These are phyloP conservation scores for Schwanniomyces occidentalis DNA, from an alignment of 805 yeast species.

Conservation along the genomic window DNA sequence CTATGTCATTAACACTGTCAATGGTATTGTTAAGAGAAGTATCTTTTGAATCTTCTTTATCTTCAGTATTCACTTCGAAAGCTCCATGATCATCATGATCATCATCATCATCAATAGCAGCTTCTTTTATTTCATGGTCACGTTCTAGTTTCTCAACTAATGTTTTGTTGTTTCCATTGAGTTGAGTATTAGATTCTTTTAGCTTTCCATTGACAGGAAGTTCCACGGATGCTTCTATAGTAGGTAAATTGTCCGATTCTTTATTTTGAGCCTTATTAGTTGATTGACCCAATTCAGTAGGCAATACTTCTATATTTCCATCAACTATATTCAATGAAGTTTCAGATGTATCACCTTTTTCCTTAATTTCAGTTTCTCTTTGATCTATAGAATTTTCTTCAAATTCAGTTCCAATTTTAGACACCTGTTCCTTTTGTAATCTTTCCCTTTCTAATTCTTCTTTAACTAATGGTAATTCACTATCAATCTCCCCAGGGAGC, in stretches of 20 bases:
- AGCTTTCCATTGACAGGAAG: too few relatives aligned
- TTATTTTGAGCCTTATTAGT: too few relatives aligned
- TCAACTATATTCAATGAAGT: too few relatives aligned
- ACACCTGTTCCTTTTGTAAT: slow-evolving; percentile 5
- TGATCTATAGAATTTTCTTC: not conserved
- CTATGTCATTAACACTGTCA: slow-evolving; percentile 1
- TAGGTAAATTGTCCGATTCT: too few relatives aligned
- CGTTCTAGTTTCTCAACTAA: too few relatives aligned
- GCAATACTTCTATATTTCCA: too few relatives aligned
- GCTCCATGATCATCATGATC: not conserved
- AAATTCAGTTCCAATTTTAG: not conserved
- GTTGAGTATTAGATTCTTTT: too few relatives aligned
- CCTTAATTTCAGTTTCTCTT: slow-evolving; percentile 5
- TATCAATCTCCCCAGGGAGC: slow-evolving; percentile 35
- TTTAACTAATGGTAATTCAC: slow-evolving; percentile 25
- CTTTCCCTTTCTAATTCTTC: slow-evolving; percentile 23
- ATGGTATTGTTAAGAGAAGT: slow-evolving; percentile 10
- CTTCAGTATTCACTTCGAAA: not conserved
- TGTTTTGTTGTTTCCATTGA: too few relatives aligned
- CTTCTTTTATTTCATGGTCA: slow-evolving; percentile 1
- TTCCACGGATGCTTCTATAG: too few relatives aligned
- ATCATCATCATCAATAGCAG: slow-evolving; percentile 1
- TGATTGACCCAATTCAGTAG: too few relatives aligned
- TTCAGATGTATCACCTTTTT: slow-evolving; percentile 1
- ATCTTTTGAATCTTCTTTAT: too few relatives aligned